Percentiles rank a stretch among this genome's conserved stretches.
Evolutionary conservation across 2,329 filamentous ascomycete species (phyloP).

Genomic region (Xylaria sp.): DNA sequence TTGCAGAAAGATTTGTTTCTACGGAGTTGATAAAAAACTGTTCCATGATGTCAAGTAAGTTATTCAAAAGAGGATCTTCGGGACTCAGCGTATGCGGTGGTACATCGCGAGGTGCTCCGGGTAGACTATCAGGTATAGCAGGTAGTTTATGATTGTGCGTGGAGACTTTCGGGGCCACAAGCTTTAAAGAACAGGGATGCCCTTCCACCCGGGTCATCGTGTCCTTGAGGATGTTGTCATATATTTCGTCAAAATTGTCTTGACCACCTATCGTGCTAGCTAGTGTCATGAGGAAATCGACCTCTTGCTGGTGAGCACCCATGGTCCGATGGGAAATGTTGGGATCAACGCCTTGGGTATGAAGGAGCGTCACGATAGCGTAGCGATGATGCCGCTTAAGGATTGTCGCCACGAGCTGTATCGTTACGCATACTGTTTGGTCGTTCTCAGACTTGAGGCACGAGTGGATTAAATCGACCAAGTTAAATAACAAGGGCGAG

Average conservation of each 20-base stretch:
- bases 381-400: slow-evolving; percentile 89
- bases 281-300: slow-evolving; percentile 76
- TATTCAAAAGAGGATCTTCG: slow-evolving; percentile 72
- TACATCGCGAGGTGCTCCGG: slow-evolving; percentile 70
- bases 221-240: slow-evolving; percentile 78
- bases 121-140: slow-evolving; percentile 65
- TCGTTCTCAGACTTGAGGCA: slow-evolving; percentile 85
- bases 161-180: slow-evolving; percentile 71
- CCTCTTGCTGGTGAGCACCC: slow-evolving; percentile 79
- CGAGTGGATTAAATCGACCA: slow-evolving; percentile 89
- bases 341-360: slow-evolving; percentile 69
- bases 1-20: slow-evolving; percentile 89
- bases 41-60: slow-evolving; percentile 76
- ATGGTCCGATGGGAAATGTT: slow-evolving; percentile 70
- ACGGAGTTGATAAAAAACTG: slow-evolving; percentile 91
- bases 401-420: slow-evolving; percentile 88
- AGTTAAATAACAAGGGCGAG: slow-evolving; percentile 89
- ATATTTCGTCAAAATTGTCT: slow-evolving; percentile 77
- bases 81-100: slow-evolving; percentile 70
- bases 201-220: slow-evolving; percentile 74
- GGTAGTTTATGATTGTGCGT: slow-evolving; percentile 68
- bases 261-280: slow-evolving; percentile 76
- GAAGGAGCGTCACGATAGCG: slow-evolving; percentile 79
- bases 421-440: slow-evolving; percentile 88
- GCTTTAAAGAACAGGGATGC: slow-evolving; percentile 76